Evolutionary conservation across 257 asterid genomes (phyloP), one percentile per base, ranked within the genome.

Genomic region (Capsicum pubescens): DNA sequence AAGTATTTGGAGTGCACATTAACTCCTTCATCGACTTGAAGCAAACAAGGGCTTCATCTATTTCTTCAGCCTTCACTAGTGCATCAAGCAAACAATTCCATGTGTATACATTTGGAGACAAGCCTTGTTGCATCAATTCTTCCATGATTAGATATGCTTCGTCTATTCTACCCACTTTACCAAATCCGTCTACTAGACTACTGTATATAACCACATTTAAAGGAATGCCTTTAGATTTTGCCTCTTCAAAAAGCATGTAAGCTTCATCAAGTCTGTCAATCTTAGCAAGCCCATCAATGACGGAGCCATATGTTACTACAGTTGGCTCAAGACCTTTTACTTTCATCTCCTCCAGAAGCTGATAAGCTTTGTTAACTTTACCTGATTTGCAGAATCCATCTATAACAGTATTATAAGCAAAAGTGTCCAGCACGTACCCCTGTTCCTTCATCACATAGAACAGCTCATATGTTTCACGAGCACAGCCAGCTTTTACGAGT

Each of bases 51-150:
- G 99, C 98, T 88, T 96, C 99, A 14, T 93, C 94, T 55, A 94
- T 90, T 88, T 96, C 99, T 82, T 88, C 98, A 9, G 99, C 97
- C 89, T 94, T 94, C 74, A 94, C 97, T 32, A 96, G 93, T 3
- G 97, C 98, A 87, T 96, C 97, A 56, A 96, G 97, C 91, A 96
- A 91, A 90, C 98, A 96, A 89, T 93, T 96, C 99, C 99, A 96
- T 13, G 98, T 94, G 78, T 96, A 95, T 64, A 91, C 87, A 79
- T 92, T 93, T 2, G 99, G 98, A 1, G 83, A 90, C 79, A 94
- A 82, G 12, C 91, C 92, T 54, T 85, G 92, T 83, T 96, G 98
- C 98, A 94, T 94, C 94, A 96, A 89, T 85, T 96, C 99, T 85
- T 96, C 99, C 88, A 94, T 90, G 83, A 96, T 88, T 81, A 96